Percentiles rank a stretch among this genome's conserved stretches.
phyloP scores from a whole-genome alignment of 2,329 filamentous ascomycete genomes.

The Peltaster fructicola region DNA sequence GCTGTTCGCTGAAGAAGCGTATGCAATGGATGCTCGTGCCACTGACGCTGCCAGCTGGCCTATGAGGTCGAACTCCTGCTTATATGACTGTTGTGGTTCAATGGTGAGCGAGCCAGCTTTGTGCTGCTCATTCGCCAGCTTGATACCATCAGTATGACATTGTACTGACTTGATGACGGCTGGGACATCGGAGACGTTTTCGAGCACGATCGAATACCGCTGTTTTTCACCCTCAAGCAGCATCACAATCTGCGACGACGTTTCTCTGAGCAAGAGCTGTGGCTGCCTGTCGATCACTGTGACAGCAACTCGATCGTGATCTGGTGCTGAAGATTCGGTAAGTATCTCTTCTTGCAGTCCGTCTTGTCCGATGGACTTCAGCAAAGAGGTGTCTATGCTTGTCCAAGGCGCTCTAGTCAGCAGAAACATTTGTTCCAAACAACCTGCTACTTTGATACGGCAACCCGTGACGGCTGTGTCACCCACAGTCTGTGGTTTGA shows the following conservation, averaged over 20 bases:
- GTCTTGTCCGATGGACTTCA: constrained; percentile 37
- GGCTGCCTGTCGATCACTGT: constrained; percentile 70
- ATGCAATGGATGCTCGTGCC: constrained; percentile 69
- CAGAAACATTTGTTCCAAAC: constrained; percentile 64
- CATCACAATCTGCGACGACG: constrained; percentile 70
- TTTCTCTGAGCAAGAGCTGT: constrained; percentile 54
- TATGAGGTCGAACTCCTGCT: constrained; percentile 67
- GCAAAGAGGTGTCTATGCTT: constrained; percentile 48
- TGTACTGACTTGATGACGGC: constrained; percentile 35
- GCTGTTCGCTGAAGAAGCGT: constrained; percentile 21
- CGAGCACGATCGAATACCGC: constrained; percentile 58
- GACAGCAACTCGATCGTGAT: constrained; percentile 9
- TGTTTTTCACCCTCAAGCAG: constrained; percentile 77
- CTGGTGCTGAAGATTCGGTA: constrained; percentile 2
- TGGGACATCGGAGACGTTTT: constrained; percentile 48
- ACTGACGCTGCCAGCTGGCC: constrained; percentile 72
- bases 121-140: not conserved
- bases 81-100: constrained; percentile 30
- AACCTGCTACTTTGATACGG: constrained; percentile 61
- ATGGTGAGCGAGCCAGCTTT: too few relatives aligned
- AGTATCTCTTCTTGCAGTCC: constrained; percentile 1
- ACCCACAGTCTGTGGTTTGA: constrained; percentile 49
- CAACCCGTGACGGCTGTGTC: constrained; percentile 61
- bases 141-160: constrained; percentile 6
- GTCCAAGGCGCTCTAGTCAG: constrained; percentile 67